phyloP scores from a whole-genome alignment of 179 eudicot species.

The Actinidia arguta region DNA sequence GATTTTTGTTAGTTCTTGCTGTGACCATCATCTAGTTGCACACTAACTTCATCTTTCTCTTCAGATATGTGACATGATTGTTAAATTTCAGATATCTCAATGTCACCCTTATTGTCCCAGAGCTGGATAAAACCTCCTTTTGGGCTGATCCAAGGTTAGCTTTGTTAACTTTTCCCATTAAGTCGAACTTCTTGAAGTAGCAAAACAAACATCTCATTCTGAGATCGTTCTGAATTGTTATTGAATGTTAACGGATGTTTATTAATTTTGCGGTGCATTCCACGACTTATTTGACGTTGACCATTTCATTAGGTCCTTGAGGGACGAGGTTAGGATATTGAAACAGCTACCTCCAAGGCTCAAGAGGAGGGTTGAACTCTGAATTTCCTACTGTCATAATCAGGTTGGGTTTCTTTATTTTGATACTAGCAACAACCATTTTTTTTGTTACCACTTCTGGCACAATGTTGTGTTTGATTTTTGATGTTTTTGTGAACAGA shows the following conservation, averaged over 20 bases:
- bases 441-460: neutral
- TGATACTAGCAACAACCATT: neutral
- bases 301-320: slow-evolving; percentile 66
- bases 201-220: no score
- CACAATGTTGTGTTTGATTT: neutral
- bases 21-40: neutral
- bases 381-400: slow-evolving; percentile 53
- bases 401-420: slow-evolving; percentile 52
- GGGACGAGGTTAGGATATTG: slow-evolving; percentile 65
- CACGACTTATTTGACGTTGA: slow-evolving; percentile 68
- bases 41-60: slow-evolving; percentile 21
- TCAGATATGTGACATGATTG: slow-evolving; percentile 81
- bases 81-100: slow-evolving; percentile 68
- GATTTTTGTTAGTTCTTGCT: slow-evolving; percentile 2
- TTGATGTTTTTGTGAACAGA: slow-evolving; percentile 34
- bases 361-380: slow-evolving; percentile 55
- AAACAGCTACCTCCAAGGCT: slow-evolving; percentile 59
- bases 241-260: no score
- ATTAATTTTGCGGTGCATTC: slow-evolving; percentile 71
- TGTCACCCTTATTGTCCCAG: slow-evolving; percentile 72
- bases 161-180: no score
- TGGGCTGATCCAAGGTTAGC: slow-evolving; percentile 78
- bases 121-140: slow-evolving; percentile 76
- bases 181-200: no score
- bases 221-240: no score